Base-by-base conservation (phyloP, 345 rosid genomes). In the Cardamine occulta region DNA sequence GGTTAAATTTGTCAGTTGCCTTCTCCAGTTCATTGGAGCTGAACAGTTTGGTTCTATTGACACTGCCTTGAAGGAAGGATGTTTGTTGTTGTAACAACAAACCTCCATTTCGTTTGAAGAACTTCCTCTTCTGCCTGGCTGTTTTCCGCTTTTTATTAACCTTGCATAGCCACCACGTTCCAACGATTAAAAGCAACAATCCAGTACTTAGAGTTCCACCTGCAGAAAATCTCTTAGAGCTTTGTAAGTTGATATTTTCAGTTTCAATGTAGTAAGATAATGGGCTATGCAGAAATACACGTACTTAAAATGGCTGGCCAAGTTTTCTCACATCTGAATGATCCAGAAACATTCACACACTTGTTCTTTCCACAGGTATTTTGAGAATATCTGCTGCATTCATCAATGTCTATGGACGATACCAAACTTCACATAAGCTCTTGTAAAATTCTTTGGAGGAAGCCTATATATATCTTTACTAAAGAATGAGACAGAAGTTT, bases 101-200 rank as follows among this genome's bases (percentile, higher is more conserved):
- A 14, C 87, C 87, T 6, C 80, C 80, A 9, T 77, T 70, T 54
- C 70, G 24, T 70, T 77, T 17, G 66, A 77, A 77, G 60, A 77
- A 77, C 26, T 76, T 62, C 13, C 37, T 52, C 44, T 62, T 76
- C 57, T 68, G 69, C 28, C 53, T 76, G 55, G 55, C 24, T 28
- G 7, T 29, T 45, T n/a, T 68, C 54, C 40, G 4, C 35, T 62
- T 61, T 54, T 3, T 76, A 18, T 21, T 19, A 26, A 0, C 70
- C 57, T 68, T 66, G 57, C 47, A 69, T 40, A 62, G 26, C 15
- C 1, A 60, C 68, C 74, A 76, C 45, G 0, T 68, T 12, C 62
- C 28, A 58, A 68, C 2, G 18, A 52, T 6, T 0, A 76, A 19
- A 39, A 80, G 40, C 55, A 76, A 45, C 57, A 76, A 51, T 6